Evolutionary conservation across 345 rosid genomes (phyloP), one percentile per base, ranked within the genome.

Genomic region (Garcia nutans): DNA sequence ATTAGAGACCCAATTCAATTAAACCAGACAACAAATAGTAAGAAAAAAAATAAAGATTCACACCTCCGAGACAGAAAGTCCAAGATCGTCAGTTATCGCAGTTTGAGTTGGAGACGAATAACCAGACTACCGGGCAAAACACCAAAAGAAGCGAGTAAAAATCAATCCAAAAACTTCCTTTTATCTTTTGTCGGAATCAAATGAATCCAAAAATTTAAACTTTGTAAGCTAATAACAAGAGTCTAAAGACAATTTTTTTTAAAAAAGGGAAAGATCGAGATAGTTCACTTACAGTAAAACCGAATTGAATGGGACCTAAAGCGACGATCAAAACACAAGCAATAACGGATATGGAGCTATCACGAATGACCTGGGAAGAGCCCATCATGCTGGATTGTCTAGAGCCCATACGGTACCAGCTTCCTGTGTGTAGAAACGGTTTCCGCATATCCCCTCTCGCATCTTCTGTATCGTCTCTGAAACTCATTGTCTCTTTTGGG

Each of bases 301-400:
- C 99, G 69, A 92, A 96, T 88, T 96, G 99, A 76, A 96, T 92
- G 70, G 99, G 99, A 81, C 99, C 99, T 76, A 96, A 84, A 78
- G 98, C 99, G 60, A 96, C 98, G 79, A 96, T 93, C 82, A 96
- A 54, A 45, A 96, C 99, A 67, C 98, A 93, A 19, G 98, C 99
- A 41, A 96, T 83, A 70, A 96, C 98, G 60, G 99, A 96, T 72
- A 96, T 79, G 49, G 99, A 96, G 83, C 86, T 84, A 57, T 96
- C 99, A 5, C 93, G 89, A 57, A 96, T 88, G 74, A 68, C 91
- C 79, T 90, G 95, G 49, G 97, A 87, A 0, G 98, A 96, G 3
- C 97, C 97, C 93, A 92, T 73, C 97, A 91, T 87, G 82, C 99
- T 92, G 13, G 98, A 93, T 74, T 91, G 95, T 81, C 88, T 88